Conservation (phyloP, 768 basidiomycete species). For the Xerocomus potaroensis region DNA sequence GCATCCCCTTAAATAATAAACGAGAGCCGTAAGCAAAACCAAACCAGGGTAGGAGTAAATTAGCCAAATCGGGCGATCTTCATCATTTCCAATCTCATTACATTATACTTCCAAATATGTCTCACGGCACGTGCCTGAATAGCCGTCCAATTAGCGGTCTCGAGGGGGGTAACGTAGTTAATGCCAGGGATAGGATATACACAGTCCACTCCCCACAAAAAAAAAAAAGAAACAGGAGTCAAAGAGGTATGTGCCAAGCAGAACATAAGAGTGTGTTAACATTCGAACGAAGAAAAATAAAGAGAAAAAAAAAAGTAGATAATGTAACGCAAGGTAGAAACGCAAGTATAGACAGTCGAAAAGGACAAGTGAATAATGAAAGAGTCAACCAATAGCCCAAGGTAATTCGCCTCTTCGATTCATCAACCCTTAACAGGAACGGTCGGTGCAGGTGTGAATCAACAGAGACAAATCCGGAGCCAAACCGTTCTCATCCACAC, state of each 20-base stretch:
- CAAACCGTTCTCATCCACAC: constrained; percentile 46
- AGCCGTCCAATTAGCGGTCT: background rate
- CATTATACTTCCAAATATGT: no score
- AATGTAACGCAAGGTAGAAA: constrained; percentile 25
- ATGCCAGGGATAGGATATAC: constrained; percentile 17
- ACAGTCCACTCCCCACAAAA: constrained; percentile 22
- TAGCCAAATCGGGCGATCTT: background rate
- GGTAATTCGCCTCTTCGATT: constrained; percentile 24
- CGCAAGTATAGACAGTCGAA: constrained; percentile 25
- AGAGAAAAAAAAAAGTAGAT: constrained; percentile 23
- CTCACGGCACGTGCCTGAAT: background rate
- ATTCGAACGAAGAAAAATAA: constrained; percentile 27
- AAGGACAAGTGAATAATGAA: constrained; percentile 48
- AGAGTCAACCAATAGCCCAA: constrained; percentile 63
- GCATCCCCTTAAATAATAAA: background rate
- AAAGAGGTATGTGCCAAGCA: constrained; percentile 27
- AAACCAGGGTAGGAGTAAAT: background rate
- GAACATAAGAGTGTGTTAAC: constrained; percentile 25
- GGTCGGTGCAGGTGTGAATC: background rate
- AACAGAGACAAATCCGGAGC: constrained; percentile 36
- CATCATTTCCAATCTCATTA: background rate
- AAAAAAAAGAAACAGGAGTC: constrained; percentile 14
- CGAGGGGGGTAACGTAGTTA: constrained; percentile 17
- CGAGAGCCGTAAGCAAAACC: background rate
- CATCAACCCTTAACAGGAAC: constrained; percentile 10